phyloP scores from a whole-genome alignment of 345 rosid genomes.

The Heritiera fomes region DNA sequence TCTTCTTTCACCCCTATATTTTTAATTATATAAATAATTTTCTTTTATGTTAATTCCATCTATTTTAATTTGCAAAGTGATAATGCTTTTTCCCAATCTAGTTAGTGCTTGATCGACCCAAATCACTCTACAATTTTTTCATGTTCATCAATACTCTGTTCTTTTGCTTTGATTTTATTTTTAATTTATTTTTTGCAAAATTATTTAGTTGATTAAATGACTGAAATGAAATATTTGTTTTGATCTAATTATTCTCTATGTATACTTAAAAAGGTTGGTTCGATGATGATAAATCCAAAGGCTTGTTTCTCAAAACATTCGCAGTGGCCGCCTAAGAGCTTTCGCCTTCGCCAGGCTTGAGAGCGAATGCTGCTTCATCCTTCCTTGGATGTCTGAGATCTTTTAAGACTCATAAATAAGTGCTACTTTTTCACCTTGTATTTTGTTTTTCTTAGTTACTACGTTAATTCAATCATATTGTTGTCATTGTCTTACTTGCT shows the following conservation, averaged over 20 bases:
- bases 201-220: too few species aligned
- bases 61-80: not conserved
- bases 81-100: not conserved
- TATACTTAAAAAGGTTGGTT: too few species aligned
- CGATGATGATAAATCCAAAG: conserved; percentile 17
- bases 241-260: too few species aligned
- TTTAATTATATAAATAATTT: not conserved
- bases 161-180: too few species aligned
- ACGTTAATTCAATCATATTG: too few species aligned
- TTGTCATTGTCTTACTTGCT: too few species aligned
- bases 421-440: too few species aligned
- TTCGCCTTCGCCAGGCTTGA: conserved; percentile 53
- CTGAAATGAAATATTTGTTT: too few species aligned
- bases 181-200: not conserved
- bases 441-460: too few species aligned
- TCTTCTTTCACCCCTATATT: too few species aligned
- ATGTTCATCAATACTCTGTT: not conserved
- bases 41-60: not conserved
- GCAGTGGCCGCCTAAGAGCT: conserved; percentile 63
- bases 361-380: conserved; percentile 37
- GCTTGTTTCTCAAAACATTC: conserved; percentile 67
- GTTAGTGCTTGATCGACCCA: not conserved
- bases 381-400: too few species aligned
- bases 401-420: too few species aligned
- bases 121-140: not conserved